phyloP scores from a whole-genome alignment of 176 grass and related monocot genomes.

The Oryza australiensis region DNA sequence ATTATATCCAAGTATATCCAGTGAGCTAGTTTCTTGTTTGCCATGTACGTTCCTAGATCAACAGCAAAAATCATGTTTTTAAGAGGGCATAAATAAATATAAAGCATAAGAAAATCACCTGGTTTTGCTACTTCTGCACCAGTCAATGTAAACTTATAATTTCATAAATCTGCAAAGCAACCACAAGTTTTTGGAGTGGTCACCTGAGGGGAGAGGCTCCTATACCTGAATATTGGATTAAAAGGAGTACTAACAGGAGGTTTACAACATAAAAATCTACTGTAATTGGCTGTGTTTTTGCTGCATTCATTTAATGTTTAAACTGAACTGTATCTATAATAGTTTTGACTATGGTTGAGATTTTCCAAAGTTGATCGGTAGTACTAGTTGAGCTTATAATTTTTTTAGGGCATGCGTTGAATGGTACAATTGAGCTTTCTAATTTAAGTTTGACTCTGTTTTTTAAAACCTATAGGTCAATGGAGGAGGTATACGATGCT shows the following conservation, averaged over 20 bases:
- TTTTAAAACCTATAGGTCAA: slow-evolving; percentile 61
- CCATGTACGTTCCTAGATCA: not conserved
- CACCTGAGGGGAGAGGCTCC: not conserved
- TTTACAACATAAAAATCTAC: not conserved
- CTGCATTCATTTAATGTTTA: not conserved
- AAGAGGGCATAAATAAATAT: not conserved
- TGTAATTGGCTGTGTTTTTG: not conserved
- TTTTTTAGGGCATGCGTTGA: not conserved
- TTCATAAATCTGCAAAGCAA: not conserved
- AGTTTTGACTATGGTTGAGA: not conserved
- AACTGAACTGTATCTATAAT: slow-evolving; percentile 1
- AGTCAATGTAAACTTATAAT: not conserved
- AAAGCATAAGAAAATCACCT: slow-evolving; percentile 2
- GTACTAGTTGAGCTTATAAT: slow-evolving; percentile 16
- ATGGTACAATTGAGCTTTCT: not conserved
- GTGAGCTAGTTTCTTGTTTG: not conserved
- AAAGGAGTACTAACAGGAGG: not conserved
- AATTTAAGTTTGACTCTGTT: not conserved
- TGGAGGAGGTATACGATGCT: slow-evolving; percentile 77
- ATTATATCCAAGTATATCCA: not conserved
- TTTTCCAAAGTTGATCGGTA: slow-evolving; percentile 13
- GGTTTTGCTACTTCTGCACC: not conserved
- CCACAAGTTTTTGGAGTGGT: not conserved
- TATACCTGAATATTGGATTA: not conserved
- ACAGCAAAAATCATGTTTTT: not conserved